Percentiles rank a stretch among this genome's conserved stretches.
These are phyloP conservation scores for Logfia minima DNA, from an alignment of 129 eudicot species.

Conservation along the genomic window DNA sequence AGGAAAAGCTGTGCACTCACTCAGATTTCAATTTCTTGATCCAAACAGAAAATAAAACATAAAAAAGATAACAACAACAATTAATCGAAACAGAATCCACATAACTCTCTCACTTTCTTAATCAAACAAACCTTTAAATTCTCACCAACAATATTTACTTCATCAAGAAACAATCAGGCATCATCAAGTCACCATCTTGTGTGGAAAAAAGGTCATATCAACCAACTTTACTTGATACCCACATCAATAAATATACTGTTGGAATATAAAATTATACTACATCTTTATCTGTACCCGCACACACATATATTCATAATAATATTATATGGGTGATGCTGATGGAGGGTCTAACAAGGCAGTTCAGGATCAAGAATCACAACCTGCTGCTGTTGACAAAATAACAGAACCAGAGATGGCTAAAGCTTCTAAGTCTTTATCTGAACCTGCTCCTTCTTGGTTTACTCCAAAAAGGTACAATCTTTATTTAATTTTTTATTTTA, in stretches of 20 bases:
- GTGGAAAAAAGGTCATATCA: slow-evolving; percentile 7
- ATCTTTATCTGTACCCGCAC: slow-evolving; percentile 13
- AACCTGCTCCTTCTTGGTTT: slow-evolving; percentile 83
- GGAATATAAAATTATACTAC: background rate
- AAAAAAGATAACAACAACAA: background rate
- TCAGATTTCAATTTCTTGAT: background rate
- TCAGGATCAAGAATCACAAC: slow-evolving; percentile 33
- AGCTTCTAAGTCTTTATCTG: slow-evolving; percentile 22
- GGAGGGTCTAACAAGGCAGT: slow-evolving; percentile 5
- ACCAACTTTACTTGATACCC: slow-evolving; percentile 30
- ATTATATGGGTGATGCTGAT: slow-evolving; percentile 30
- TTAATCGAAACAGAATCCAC: background rate
- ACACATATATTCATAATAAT: slow-evolving; percentile 1
- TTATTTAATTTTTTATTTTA: background rate
- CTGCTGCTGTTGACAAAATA: slow-evolving; percentile 22
- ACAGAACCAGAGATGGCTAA: slow-evolving; percentile 32
- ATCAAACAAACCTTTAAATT: background rate
- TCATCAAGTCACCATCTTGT: slow-evolving; percentile 22
- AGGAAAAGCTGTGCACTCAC: background rate
- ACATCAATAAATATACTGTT: slow-evolving; percentile 21
- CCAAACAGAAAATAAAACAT: background rate
- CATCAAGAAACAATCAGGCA: background rate
- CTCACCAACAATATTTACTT: background rate
- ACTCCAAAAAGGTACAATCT: slow-evolving; percentile 76
- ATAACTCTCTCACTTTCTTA: background rate